These are phyloP conservation scores for Leccinum pallidistipes DNA, from an alignment of 1,284 basidiomycete species.

Conservation along the genomic window DNA sequence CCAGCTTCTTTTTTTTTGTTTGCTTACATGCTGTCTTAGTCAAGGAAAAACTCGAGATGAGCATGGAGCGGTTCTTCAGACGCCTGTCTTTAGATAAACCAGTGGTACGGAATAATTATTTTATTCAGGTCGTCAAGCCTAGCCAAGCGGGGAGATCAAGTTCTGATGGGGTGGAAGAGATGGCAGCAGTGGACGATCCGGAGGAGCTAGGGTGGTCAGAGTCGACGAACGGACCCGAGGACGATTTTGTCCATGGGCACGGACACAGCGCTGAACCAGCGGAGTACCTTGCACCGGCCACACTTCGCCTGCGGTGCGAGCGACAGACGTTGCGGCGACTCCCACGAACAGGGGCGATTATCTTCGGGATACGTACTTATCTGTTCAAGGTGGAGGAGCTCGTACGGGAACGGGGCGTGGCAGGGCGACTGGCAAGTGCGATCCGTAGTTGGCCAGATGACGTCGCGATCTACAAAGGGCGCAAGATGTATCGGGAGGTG, in stretches of 20 bases:
- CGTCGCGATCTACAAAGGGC: conserved; percentile 65
- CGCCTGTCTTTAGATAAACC: conserved; percentile 65
- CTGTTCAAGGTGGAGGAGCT: conserved; percentile 57
- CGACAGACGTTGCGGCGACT: conserved; percentile 72
- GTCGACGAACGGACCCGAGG: conserved; percentile 66
- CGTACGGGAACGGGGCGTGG: conserved; percentile 60
- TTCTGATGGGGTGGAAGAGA: conserved; percentile 15
- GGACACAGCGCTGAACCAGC: conserved; percentile 29
- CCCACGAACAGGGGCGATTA: conserved; percentile 62
- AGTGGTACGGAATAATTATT: conserved; percentile 71
- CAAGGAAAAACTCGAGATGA: conserved; percentile 59
- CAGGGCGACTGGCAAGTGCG: conserved; percentile 65
- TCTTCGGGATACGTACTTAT: conserved; percentile 77
- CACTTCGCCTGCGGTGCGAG: conserved; percentile 63
- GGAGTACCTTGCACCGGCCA: conserved; percentile 38
- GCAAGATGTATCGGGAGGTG: conserved; percentile 44
- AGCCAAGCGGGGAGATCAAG: neutral
- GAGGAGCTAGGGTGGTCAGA: conserved; percentile 70
- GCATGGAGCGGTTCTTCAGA: conserved; percentile 69
- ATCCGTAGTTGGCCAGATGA: conserved; percentile 68
- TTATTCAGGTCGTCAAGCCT: conserved; percentile 53
- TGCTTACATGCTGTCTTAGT: conserved; percentile 41
- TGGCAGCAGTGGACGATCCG: conserved; percentile 41
- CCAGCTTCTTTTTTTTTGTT: neutral
- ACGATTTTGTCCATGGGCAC: conserved; percentile 44